Evolutionary conservation across 2,329 filamentous ascomycete species (phyloP).

Genomic region (Graphilbum fragrans): DNA sequence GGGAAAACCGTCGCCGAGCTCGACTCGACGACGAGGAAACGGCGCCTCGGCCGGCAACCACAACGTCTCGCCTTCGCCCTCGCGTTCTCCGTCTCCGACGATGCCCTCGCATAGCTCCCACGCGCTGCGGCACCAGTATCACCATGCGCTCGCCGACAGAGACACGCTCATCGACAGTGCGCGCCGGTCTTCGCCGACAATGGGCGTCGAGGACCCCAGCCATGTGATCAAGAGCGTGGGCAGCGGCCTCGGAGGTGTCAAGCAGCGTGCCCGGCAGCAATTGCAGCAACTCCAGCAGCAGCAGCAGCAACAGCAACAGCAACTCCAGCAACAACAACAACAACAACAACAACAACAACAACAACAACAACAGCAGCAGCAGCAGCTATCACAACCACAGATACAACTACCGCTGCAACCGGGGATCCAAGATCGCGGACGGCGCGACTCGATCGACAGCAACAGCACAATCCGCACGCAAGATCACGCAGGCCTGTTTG

Average conservation of each 20-base stretch:
- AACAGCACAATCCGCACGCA: conserved; percentile 47
- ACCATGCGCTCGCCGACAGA: conserved; percentile 14
- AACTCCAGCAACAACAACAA: conserved; percentile 10
- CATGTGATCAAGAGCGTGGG: background rate
- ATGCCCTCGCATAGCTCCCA: conserved; percentile 4
- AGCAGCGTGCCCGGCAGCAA: conserved; percentile 27
- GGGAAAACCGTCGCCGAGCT: conserved; percentile 22
- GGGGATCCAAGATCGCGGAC: conserved; percentile 26
- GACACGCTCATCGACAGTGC: conserved; percentile 18
- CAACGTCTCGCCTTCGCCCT: conserved; percentile 15
- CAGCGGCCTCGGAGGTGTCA: conserved; percentile 18
- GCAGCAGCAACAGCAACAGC: background rate
- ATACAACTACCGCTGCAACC: conserved; percentile 17
- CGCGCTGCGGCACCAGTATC: conserved; percentile 5
- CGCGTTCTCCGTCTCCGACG: conserved; percentile 20
- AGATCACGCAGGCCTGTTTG: conserved; percentile 36
- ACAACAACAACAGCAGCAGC: conserved; percentile 15
- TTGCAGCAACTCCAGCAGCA: too few species aligned
- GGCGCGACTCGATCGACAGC: conserved; percentile 46
- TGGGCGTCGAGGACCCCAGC: conserved; percentile 21
- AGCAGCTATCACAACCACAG: conserved; percentile 10
- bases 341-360: conserved; percentile 14
- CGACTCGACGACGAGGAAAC: conserved; percentile 2
- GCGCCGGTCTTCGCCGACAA: conserved; percentile 30
- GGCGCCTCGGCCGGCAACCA: background rate